Evolutionary conservation across 352 stramenopile genomes (phyloP), one percentile per base, ranked within the genome.

Genomic region (Phytophthora lateralis): DNA sequence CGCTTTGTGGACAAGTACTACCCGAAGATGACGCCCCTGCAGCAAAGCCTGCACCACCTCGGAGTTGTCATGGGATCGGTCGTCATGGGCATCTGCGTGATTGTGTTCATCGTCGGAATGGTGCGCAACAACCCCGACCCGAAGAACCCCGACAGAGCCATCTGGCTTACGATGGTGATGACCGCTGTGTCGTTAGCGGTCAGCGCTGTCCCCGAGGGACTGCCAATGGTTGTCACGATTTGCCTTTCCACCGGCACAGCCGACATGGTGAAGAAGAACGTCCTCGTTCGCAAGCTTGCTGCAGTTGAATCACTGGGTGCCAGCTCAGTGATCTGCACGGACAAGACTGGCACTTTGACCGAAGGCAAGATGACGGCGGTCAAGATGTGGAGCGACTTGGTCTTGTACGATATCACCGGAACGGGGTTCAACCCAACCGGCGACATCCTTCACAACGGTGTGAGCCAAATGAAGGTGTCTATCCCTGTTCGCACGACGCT

Each of bases 331-430:
- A 93, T 96, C 47, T 98, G 80, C 39, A 90, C 81, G 1, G 95
- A 98, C 76, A 98, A 98, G 73, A 98, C 95, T 0, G 95, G 95
- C 4, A 98, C 95, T 6, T 65, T 98, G 10, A 98, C 95, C 0
- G 81, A 90, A 55, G 81, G 82, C 32, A 89, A 93, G 59, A 93
- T 93, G 83, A 88, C 77, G 14, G 83, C 77, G 6, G 75, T 91
- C 53, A 89, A 89, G 60, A 82, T 93, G 69, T 93, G 80, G 78
- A 78, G 77, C 21, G 76, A 89, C 55, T 72, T 60, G 1, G 38
- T 85, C 14, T 49, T 75, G 50, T 88, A 85, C 39, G 64, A 82
- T 11, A 78, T 88, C 38, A 85, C 74, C 3, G 81, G 80, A 20
- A 73, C 55, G 9, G 79, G 76, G 0, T 87, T 89, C 18, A 79